Evolutionary conservation across 257 asterid species (phyloP).

Genomic region (Avicennia marina): DNA sequence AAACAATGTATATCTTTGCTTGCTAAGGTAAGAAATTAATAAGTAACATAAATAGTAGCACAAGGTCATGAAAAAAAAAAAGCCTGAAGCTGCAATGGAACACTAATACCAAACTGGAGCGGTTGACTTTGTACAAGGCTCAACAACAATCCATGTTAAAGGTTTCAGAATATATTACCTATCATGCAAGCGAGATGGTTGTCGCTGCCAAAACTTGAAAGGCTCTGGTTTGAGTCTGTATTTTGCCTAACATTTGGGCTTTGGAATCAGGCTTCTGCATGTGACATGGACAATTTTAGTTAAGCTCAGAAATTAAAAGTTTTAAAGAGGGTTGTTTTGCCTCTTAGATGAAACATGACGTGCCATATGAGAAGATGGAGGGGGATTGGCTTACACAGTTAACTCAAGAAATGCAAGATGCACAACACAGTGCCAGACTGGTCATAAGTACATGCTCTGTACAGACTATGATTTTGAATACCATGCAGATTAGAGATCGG

Average conservation of each 20-base stretch:
- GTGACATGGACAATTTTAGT: conserved; percentile 1
- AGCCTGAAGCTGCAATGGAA: too few relatives aligned
- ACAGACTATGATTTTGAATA: too few relatives aligned
- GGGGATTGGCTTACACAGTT: not conserved
- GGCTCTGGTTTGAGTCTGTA: conserved; percentile 66
- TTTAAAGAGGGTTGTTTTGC: not conserved
- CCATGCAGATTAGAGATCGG: too few relatives aligned
- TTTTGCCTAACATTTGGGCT: conserved; percentile 78
- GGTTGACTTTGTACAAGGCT: conserved; percentile 1
- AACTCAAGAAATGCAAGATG: conserved; percentile 9
- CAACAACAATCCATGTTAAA: not conserved
- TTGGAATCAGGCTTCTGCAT: conserved; percentile 60
- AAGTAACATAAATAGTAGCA: too few relatives aligned
- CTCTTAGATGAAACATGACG: not conserved
- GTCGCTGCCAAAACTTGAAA: conserved; percentile 92
- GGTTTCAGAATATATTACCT: conserved; percentile 28
- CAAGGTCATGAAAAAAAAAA: too few relatives aligned
- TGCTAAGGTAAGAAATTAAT: too few relatives aligned
- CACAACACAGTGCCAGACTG: too few relatives aligned
- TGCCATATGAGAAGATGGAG: not conserved
- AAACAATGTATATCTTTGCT: too few relatives aligned
- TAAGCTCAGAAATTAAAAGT: not conserved
- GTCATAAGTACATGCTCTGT: too few relatives aligned
- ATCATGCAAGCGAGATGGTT: conserved; percentile 67
- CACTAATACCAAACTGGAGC: too few relatives aligned